phyloP scores from a whole-genome alignment of 441 rosid species.

The Gossypium gossypioides region DNA sequence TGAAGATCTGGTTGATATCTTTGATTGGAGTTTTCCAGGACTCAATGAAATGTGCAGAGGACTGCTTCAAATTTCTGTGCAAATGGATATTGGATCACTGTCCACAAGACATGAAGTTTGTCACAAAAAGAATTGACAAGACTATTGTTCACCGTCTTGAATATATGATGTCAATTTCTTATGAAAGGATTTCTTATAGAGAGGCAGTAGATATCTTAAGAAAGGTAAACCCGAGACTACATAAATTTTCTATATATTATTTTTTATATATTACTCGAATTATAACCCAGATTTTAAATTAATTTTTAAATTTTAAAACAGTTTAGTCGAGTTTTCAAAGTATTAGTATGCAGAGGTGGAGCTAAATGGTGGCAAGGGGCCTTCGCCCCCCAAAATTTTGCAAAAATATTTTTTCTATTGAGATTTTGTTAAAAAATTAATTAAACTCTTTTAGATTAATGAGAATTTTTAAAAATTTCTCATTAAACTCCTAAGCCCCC shows the following conservation, averaged over 20 bases:
- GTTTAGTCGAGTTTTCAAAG: no score
- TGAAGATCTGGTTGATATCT: neutral
- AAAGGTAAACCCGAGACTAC: conserved; percentile 30
- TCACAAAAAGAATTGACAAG: conserved; percentile 49
- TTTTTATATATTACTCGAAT: no score
- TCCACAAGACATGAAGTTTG: conserved; percentile 52
- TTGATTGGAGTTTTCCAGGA: conserved; percentile 38
- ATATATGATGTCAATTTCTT: conserved; percentile 32
- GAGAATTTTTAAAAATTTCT: neutral
- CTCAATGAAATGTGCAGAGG: conserved; percentile 70
- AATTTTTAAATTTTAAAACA: no score
- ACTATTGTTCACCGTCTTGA: conserved; percentile 41
- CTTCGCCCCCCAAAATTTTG: neutral
- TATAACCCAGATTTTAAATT: no score
- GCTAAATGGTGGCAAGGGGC: no score
- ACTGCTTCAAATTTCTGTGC: conserved; percentile 60
- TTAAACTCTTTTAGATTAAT: neutral
- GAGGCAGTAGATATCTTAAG: conserved; percentile 49
- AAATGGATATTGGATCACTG: conserved; percentile 61
- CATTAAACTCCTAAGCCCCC: neutral
- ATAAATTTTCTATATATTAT: neutral
- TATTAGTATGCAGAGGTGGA: no score
- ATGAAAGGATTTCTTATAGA: conserved; percentile 43
- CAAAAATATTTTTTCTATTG: no score
- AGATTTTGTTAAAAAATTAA: no score